phyloP scores from a whole-genome alignment of 495 filamentous ascomycete species.

The Neurospora africana region DNA sequence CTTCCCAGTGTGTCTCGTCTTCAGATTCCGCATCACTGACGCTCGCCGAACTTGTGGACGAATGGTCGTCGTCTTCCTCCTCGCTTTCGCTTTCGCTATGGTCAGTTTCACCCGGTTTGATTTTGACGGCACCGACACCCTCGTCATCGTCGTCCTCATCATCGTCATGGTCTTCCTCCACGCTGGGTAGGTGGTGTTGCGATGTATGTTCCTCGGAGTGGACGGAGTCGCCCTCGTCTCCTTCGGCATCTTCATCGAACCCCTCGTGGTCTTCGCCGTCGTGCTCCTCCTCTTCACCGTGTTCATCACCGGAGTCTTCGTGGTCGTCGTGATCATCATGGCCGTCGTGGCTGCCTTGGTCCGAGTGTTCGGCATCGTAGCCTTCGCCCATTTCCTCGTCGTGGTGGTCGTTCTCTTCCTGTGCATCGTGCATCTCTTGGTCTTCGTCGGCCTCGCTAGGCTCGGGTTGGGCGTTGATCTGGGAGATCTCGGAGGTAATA shows the following conservation, averaged over 20 bases:
- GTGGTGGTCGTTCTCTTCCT: slow-evolving; percentile 29
- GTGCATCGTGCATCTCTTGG: slow-evolving; percentile 39
- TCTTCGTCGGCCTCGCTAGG: slow-evolving; percentile 42
- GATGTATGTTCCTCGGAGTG: not conserved
- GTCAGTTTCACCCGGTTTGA: slow-evolving; percentile 45
- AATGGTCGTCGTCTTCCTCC: slow-evolving; percentile 16
- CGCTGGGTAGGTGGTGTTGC: slow-evolving; percentile 28
- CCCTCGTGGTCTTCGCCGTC: slow-evolving; percentile 30
- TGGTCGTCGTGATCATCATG: slow-evolving; percentile 31
- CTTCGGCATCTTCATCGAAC: slow-evolving; percentile 33
- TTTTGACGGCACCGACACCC: slow-evolving; percentile 67
- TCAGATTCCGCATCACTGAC: slow-evolving; percentile 31
- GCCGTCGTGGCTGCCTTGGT: slow-evolving; percentile 20
- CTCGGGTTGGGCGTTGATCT: slow-evolving; percentile 37
- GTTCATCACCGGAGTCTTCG: slow-evolving; percentile 26
- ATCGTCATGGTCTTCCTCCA: slow-evolving; percentile 23
- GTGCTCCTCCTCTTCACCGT: slow-evolving; percentile 35
- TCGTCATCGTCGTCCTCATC: slow-evolving; percentile 46
- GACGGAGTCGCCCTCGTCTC: slow-evolving; percentile 23
- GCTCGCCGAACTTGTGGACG: slow-evolving; percentile 12
- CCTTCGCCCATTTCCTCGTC: slow-evolving; percentile 22
- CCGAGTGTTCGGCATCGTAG: slow-evolving; percentile 17
- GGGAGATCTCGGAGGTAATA: slow-evolving; percentile 21
- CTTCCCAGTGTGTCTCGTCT: slow-evolving; percentile 43
- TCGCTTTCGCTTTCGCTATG: slow-evolving; percentile 33